Base-by-base conservation (phyloP, 768 basidiomycete species). In the Naematelia aurantialba region DNA sequence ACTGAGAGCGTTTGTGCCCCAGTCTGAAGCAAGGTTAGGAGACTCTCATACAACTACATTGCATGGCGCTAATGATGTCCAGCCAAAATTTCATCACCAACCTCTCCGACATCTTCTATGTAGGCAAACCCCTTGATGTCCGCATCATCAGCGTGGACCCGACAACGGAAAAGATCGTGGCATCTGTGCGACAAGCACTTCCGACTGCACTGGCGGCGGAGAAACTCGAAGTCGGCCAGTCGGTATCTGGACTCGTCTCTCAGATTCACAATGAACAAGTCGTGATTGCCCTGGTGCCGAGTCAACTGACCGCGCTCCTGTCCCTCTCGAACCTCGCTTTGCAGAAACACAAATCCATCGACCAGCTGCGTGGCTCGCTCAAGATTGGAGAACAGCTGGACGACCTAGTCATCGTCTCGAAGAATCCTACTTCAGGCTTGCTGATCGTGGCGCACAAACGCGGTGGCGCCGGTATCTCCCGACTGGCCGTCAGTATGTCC, bases 291-390 rank as follows among this genome's bases (percentile, higher is more conserved):
- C 82, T 97, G 24, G 80, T 85, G 56, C 86, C 87, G 1, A 84
- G 83, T 2, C 80, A 83, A 65, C 81, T 87, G 44, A 85, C 85
- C 39, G 91, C 89, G 0, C 81, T 97, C 24, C 78, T 97, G n/a
- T 91, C 93, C 0, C 79, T 96, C 62, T 87, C 87, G 71, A 89
- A 88, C 63, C 80, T 97, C 58, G 91, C 93, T 11, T 91, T 89
- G 64, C 84, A 87, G 64, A 84, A 88, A 31, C 81, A 79, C 26
- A 74, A 84, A n/a, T 80, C 86, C 1, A 78, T 87, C 17, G 79
- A 85, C 24, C 87, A 89, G 68, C 80, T 92, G 22, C 84, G 84
- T 24, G 77, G 79, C 2, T 75, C 79, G 5, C 78, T 97, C 49
- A 84, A 86, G 64, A 79, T 80, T 5, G 89, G 89, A 11, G 87